A percentile compares a stretch with the other conserved stretches of the same genome.
These are phyloP conservation scores for Talaromyces verruculosus DNA, from an alignment of 2,329 filamentous ascomycete species.

Conservation along the genomic window DNA sequence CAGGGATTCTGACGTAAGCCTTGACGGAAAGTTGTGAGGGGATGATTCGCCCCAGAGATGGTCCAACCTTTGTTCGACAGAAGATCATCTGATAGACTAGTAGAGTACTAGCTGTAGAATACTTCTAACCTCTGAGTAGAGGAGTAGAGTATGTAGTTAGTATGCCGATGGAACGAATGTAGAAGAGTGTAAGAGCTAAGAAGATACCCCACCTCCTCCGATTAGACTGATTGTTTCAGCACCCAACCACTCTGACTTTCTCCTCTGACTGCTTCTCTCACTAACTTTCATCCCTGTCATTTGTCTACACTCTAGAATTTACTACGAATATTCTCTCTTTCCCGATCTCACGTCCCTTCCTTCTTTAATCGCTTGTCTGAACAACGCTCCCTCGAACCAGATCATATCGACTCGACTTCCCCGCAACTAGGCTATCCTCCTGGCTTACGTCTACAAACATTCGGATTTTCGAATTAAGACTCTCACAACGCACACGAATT, in stretches of 20 bases:
- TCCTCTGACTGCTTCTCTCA: not conserved
- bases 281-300: not conserved
- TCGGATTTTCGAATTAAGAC: not conserved
- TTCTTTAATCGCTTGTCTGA: not conserved
- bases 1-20: conserved; percentile 13
- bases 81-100: not conserved
- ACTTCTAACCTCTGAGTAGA: not conserved
- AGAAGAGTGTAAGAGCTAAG: not conserved
- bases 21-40: not conserved
- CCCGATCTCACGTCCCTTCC: not conserved
- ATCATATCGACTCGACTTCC: not conserved
- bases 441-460: not conserved
- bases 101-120: not conserved
- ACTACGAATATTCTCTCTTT: conserved; percentile 4
- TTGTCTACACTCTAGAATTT: not conserved
- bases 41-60: not conserved
- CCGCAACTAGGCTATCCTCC: not conserved
- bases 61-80: not conserved
- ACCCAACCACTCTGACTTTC: not conserved
- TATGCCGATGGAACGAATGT: not conserved
- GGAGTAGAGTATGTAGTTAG: not conserved
- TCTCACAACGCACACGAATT: not conserved
- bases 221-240: conserved; percentile 9
- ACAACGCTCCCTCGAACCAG: not conserved
- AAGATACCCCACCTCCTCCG: conserved; percentile 1